Conservation (phyloP, 495 filamentous ascomycete species). For the Penicillium bovifimosum region DNA sequence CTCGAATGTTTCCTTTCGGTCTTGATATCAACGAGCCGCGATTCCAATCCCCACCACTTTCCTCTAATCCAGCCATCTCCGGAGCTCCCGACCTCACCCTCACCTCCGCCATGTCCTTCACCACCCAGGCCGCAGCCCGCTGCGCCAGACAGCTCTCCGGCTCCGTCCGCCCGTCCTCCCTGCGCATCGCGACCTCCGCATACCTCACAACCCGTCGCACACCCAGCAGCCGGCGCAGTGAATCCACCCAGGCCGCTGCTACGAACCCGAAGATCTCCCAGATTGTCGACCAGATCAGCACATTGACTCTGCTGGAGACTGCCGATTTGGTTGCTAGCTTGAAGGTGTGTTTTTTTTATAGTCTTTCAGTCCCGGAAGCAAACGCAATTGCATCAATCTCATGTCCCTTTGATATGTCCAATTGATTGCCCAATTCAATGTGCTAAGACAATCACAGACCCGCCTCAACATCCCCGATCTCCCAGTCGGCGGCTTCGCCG, state of each 20-base stretch:
- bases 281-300: conserved; percentile 97
- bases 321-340: conserved; percentile 87
- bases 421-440: neutral
- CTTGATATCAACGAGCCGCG: conserved; percentile 10
- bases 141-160: conserved; percentile 43
- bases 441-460: conserved; percentile 48
- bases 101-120: conserved; percentile 36
- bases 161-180: conserved; percentile 41
- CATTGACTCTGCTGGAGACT: conserved; percentile 95
- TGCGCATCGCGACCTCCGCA: conserved; percentile 42
- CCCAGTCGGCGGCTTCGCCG: conserved; percentile 82
- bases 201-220: conserved; percentile 40
- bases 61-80: conserved; percentile 10
- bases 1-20: conserved; percentile 25
- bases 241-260: conserved; percentile 46
- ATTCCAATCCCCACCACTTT: conserved; percentile 10
- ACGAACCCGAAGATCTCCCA: conserved; percentile 78
- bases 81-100: conserved; percentile 2
- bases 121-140: conserved; percentile 40
- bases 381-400: too few relatives aligned
- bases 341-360: conserved; percentile 63
- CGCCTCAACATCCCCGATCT: conserved; percentile 97
- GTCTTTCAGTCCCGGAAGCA: too few relatives aligned
- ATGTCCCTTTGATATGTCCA: neutral
- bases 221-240: conserved; percentile 39